phyloP scores from a whole-genome alignment of 768 basidiomycete species.

The Suillus subaureus region DNA sequence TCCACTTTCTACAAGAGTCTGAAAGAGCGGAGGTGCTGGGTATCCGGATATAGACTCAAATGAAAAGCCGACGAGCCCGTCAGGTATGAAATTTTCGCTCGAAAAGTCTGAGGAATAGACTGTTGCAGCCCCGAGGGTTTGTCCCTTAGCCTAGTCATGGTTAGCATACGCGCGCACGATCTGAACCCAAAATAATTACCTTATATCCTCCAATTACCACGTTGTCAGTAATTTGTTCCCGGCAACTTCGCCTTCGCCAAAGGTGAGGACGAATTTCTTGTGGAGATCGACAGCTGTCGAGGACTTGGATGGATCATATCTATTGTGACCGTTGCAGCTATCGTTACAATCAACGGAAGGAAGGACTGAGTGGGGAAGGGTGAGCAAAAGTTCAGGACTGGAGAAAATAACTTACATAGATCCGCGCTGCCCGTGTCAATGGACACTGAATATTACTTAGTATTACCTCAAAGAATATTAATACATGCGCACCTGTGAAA shows the following conservation, averaged over 20 bases:
- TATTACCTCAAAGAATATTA: background rate
- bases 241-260: slow-evolving; percentile 39
- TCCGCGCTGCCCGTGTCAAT: slow-evolving; percentile 56
- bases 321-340: slow-evolving; percentile 34
- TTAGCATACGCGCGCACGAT: slow-evolving; percentile 4
- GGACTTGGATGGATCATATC: slow-evolving; percentile 33
- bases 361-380: slow-evolving; percentile 43
- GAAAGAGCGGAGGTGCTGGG: slow-evolving; percentile 41
- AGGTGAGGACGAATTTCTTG: slow-evolving; percentile 36
- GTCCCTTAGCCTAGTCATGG: slow-evolving; percentile 34
- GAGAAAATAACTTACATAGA: slow-evolving; percentile 23
- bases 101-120: slow-evolving; percentile 37
- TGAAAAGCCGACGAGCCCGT: slow-evolving; percentile 47
- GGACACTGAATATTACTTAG: slow-evolving; percentile 32
- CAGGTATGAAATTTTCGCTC: slow-evolving; percentile 29
- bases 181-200: slow-evolving; percentile 22
- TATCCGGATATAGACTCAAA: slow-evolving; percentile 42
- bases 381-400: background rate
- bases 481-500: slow-evolving; percentile 40
- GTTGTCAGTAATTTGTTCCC: slow-evolving; percentile 44
- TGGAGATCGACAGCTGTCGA: slow-evolving; percentile 33
- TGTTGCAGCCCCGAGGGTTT: slow-evolving; percentile 47
- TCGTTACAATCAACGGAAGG: slow-evolving; percentile 31
- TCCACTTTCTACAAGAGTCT: slow-evolving; percentile 44
- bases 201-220: slow-evolving; percentile 43